Base-by-base conservation (phyloP, 306 rosid species). In the Senna tora region DNA sequence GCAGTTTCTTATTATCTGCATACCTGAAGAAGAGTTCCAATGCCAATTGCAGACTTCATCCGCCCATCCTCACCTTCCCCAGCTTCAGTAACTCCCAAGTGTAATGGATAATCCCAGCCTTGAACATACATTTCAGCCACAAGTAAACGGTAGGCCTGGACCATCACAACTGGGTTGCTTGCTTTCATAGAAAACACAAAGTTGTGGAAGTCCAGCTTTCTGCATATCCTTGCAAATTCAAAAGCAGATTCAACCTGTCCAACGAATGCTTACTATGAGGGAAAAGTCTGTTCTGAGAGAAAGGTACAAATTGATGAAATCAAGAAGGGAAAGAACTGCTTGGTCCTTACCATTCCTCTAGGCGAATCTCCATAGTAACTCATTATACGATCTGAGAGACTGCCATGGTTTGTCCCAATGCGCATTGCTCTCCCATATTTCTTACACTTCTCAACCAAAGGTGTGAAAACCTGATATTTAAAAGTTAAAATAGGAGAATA, bases 61-160 rank as follows among this genome's bases (percentile, higher is more conserved):
- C 99, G 83, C 63, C 99, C 99, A 69, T 94, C 99, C 85, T 94
- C 99, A 82, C 99, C 99, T 82, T 94, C 99, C 80, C 99, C 99
- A 43, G 99, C 99, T 89, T 94, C 99, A 76, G 99, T 94, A 68
- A 94, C 99, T 65, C 99, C 99, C 85, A 94, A 85, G 84, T 94
- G 99, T 52, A 94, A 80, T 38, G 99, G 99, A 77, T 94, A 94
- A 62, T 94, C 97, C 99, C 99, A 94, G 65, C 96, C 97, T 9
- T 87, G 90, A 79, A 91, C 95, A 81, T 89, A 91, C 99, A 94
- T 91, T 88, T 94, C 97, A 79, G 99, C 95, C 12, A 91, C 95
- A 65, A 94, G 96, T 36, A 89, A 80, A 43, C 99, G 96, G 73
- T 94, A 94, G 11, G 99, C 99, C 82, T 91, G 96, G 75, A 94